These are phyloP conservation scores for Acanthamoeba lenticulata DNA, from an alignment of 208 protist genomes.

Conservation along the genomic window DNA sequence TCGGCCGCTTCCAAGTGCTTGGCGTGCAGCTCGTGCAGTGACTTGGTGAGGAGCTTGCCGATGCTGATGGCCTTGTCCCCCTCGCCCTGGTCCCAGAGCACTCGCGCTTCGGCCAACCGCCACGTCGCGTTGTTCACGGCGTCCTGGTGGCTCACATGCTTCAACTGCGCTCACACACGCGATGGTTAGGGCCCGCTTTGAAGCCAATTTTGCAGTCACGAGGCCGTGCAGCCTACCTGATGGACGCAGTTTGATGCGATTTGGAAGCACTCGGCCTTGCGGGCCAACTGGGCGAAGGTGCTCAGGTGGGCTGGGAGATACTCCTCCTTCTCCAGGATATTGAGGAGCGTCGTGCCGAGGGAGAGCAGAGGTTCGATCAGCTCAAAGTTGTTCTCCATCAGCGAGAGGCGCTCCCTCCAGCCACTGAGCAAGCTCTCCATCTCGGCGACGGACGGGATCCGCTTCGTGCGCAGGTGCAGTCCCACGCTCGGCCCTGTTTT, in stretches of 20 bases:
- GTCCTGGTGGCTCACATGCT: constrained; percentile 25
- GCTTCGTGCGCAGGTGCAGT: neutral
- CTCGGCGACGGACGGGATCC: neutral
- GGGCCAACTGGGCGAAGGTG: constrained; percentile 57
- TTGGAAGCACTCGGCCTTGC: constrained; percentile 66
- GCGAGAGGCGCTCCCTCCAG: constrained; percentile 41
- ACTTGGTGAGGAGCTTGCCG: neutral
- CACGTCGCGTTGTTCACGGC: neutral
- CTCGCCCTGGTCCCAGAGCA: constrained; percentile 56
- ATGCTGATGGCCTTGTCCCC: constrained; percentile 59
- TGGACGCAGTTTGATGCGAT: constrained; percentile 49
- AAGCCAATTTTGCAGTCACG: too few species aligned
- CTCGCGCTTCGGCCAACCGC: constrained; percentile 22
- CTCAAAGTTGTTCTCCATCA: constrained; percentile 70
- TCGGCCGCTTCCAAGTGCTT: neutral
- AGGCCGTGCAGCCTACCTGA: neutral
- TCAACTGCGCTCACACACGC: neutral
- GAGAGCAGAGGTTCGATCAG: constrained; percentile 58
- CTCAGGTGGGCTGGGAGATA: constrained; percentile 42
- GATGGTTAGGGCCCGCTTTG: too few species aligned
- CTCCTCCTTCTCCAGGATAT: constrained; percentile 59
- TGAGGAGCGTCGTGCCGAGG: constrained; percentile 16
- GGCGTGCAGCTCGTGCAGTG: neutral
- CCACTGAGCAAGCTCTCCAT: constrained; percentile 47
- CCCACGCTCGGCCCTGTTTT: neutral